Evolutionary conservation across 164 flowering plant genomes (phyloP).

Genomic region (Liquidambar formosana): DNA sequence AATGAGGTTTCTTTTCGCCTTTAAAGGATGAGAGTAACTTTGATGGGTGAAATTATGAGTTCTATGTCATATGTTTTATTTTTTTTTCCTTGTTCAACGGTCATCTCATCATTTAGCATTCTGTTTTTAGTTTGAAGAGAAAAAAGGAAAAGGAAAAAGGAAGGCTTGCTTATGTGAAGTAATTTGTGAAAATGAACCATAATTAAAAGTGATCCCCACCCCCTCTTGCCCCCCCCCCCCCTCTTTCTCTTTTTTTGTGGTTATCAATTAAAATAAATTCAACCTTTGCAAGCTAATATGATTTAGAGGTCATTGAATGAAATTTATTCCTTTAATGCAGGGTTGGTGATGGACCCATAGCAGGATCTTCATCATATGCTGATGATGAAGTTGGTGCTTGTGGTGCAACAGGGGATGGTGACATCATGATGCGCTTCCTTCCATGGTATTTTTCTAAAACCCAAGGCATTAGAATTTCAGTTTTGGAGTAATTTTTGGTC

Average conservation of each 20-base stretch:
- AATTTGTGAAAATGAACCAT: background rate
- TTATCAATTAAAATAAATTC: no score
- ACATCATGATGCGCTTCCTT: slow-evolving; percentile 98
- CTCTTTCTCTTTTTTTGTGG: no score
- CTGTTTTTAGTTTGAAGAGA: background rate
- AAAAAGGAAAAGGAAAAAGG: background rate
- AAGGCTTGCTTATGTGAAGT: background rate
- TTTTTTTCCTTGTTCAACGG: no score
- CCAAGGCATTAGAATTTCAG: background rate
- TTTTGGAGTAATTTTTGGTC: background rate
- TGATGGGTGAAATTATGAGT: no score
- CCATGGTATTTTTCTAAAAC: slow-evolving; percentile 61
- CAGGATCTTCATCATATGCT: slow-evolving; percentile 94
- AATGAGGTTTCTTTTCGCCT: no score
- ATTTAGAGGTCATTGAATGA: background rate
- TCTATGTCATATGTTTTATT: no score
- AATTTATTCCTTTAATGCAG: slow-evolving; percentile 33
- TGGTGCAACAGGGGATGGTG: slow-evolving; percentile 99
- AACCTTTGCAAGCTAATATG: background rate
- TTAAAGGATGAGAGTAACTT: no score
- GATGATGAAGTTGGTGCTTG: slow-evolving; percentile 94
- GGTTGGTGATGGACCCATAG: slow-evolving; percentile 98
- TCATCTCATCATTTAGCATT: no score
- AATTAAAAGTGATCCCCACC: no score
- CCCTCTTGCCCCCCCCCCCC: no score